phyloP scores from a whole-genome alignment of 345 rosid species.

The Stellera chamaejasme region DNA sequence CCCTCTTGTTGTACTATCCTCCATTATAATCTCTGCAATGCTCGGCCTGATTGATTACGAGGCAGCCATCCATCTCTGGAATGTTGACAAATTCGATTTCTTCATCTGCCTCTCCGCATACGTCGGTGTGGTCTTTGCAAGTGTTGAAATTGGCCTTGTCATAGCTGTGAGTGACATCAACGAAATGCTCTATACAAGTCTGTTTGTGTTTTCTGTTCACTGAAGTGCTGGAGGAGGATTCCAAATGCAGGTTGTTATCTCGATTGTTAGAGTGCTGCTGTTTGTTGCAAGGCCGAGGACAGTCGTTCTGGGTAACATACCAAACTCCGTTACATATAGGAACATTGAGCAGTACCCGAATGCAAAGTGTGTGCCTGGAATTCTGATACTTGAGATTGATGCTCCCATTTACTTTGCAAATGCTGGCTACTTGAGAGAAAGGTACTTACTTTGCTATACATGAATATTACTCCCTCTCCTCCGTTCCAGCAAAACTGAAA shows the following conservation, averaged over 20 bases:
- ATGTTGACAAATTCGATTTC: constrained; percentile 81
- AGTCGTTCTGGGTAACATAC: constrained; percentile 53
- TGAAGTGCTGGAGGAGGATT: not conserved
- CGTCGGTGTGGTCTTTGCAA: constrained; percentile 65
- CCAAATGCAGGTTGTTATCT: constrained; percentile 49
- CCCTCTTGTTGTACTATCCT: constrained; percentile 69
- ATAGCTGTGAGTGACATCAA: constrained; percentile 48
- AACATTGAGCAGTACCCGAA: constrained; percentile 63
- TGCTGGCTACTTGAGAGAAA: constrained; percentile 74
- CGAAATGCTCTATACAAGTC: no score
- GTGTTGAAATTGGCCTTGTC: constrained; percentile 62
- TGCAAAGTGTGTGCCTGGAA: constrained; percentile 42
- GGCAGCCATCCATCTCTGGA: constrained; percentile 65
- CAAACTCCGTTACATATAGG: constrained; percentile 48
- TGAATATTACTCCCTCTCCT: no score
- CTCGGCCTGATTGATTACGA: constrained; percentile 81
- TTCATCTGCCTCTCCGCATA: constrained; percentile 65
- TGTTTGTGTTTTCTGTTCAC: not conserved
- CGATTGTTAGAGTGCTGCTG: constrained; percentile 57
- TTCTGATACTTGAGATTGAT: constrained; percentile 63
- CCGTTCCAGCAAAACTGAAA: no score
- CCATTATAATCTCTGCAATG: constrained; percentile 82
- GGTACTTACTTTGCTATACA: constrained; percentile 25
- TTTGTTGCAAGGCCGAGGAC: constrained; percentile 86
- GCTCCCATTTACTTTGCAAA: constrained; percentile 91